These are phyloP conservation scores for Lactarius hatsudake DNA, from an alignment of 768 basidiomycete genomes.

Conservation along the genomic window DNA sequence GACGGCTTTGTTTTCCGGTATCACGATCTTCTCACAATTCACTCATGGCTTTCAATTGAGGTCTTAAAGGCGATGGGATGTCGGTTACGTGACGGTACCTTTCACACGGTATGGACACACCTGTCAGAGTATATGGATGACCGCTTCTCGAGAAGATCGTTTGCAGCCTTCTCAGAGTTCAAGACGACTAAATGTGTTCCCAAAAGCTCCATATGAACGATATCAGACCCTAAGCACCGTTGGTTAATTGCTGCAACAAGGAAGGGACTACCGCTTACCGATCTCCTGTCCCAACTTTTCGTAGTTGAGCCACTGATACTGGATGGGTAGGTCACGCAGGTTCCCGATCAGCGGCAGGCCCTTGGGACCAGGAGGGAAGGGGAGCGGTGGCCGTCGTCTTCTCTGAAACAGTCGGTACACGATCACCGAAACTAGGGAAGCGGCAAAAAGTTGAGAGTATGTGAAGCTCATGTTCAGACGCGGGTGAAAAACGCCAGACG, in stretches of 20 bases:
- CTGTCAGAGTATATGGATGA: slow-evolving; percentile 36
- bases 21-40: slow-evolving; percentile 28
- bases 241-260: background rate
- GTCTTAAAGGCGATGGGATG: slow-evolving; percentile 14
- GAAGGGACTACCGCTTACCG: slow-evolving; percentile 17
- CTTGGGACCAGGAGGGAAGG: slow-evolving; percentile 28
- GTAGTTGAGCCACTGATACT: slow-evolving; percentile 26
- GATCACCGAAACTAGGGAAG: background rate
- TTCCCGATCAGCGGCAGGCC: slow-evolving; percentile 29
- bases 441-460: background rate
- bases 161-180: slow-evolving; percentile 33
- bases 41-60: slow-evolving; percentile 31
- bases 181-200: slow-evolving; percentile 32
- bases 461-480: background rate
- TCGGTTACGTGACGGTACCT: background rate
- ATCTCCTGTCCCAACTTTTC: slow-evolving; percentile 26
- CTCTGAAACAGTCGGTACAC: slow-evolving; percentile 1
- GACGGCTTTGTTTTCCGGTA: background rate
- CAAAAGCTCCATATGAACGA: slow-evolving; percentile 31
- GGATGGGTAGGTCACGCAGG: slow-evolving; percentile 27
- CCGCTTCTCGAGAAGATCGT: slow-evolving; percentile 34
- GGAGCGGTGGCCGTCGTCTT: background rate
- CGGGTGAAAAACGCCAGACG: background rate
- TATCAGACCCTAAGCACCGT: slow-evolving; percentile 28
- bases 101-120: slow-evolving; percentile 4